phyloP scores from a whole-genome alignment of 495 filamentous ascomycete genomes.

The Sabuloglossum arenarium region DNA sequence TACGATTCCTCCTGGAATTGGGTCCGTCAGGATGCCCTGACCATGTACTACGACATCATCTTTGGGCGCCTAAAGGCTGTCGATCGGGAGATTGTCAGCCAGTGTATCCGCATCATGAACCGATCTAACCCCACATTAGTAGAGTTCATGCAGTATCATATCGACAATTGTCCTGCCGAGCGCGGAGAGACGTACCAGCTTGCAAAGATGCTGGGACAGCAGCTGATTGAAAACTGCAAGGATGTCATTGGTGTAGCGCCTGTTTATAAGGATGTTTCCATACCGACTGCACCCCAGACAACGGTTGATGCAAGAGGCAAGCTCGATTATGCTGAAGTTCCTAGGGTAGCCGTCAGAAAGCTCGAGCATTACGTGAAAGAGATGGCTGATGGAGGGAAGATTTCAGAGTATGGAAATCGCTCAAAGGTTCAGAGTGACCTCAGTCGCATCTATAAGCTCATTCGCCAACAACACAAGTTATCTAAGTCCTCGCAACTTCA shows the following conservation, averaged over 20 bases:
- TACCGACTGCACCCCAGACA: slow-evolving; percentile 82
- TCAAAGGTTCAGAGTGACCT: slow-evolving; percentile 96
- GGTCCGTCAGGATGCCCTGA: slow-evolving; percentile 89
- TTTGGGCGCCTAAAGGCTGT: slow-evolving; percentile 85
- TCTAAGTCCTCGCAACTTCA: slow-evolving; percentile 87
- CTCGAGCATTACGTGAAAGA: slow-evolving; percentile 96
- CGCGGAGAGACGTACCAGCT: slow-evolving; percentile 93
- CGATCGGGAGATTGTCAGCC: slow-evolving; percentile 94
- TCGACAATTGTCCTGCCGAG: slow-evolving; percentile 94
- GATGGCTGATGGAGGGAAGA: slow-evolving; percentile 95
- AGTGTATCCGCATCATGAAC: slow-evolving; percentile 98
- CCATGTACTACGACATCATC: slow-evolving; percentile 99
- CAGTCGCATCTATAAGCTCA: slow-evolving; percentile 84
- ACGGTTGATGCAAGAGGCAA: slow-evolving; percentile 78
- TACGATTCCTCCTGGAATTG: slow-evolving; percentile 99
- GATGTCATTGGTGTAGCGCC: slow-evolving; percentile 67
- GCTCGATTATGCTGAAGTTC: slow-evolving; percentile 70
- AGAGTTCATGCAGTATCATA: slow-evolving; percentile 99
- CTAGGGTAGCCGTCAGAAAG: slow-evolving; percentile 81
- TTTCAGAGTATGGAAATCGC: slow-evolving; percentile 95
- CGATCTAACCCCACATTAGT: slow-evolving; percentile 85
- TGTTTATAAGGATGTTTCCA: slow-evolving; percentile 83
- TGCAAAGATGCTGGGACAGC: slow-evolving; percentile 83
- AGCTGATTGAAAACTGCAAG: slow-evolving; percentile 93
- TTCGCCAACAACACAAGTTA: slow-evolving; percentile 89